phyloP scores from a whole-genome alignment of 1,284 basidiomycete species.

The Sutorius eximius region DNA sequence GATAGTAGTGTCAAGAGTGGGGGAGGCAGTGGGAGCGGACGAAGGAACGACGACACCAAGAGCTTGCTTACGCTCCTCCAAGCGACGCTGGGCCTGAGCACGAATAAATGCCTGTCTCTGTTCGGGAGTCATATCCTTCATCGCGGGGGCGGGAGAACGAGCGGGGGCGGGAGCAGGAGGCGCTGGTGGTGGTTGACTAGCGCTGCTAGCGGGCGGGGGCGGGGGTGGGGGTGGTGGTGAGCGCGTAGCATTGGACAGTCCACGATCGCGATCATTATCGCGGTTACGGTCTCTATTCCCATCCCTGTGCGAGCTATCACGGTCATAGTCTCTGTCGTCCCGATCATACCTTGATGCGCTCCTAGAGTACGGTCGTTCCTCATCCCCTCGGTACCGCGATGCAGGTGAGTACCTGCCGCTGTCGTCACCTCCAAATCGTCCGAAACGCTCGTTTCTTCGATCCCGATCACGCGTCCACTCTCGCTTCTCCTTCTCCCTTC shows the following conservation, averaged over 20 bases:
- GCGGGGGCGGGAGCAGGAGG: slow-evolving; percentile 52
- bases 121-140: slow-evolving; percentile 81
- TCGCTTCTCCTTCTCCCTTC: slow-evolving; percentile 74
- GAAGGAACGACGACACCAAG: slow-evolving; percentile 70
- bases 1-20: slow-evolving; percentile 71
- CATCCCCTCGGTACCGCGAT: slow-evolving; percentile 41
- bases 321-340: slow-evolving; percentile 37
- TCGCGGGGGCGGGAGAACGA: slow-evolving; percentile 50
- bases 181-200: slow-evolving; percentile 39
- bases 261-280: slow-evolving; percentile 34
- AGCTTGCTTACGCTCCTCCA: slow-evolving; percentile 86
- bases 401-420: slow-evolving; percentile 42
- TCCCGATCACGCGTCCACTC: slow-evolving; percentile 84
- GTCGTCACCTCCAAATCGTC: slow-evolving; percentile 59
- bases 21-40: slow-evolving; percentile 39
- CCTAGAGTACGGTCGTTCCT: slow-evolving; percentile 41
- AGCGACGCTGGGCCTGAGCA: slow-evolving; percentile 80
- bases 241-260: slow-evolving; percentile 37
- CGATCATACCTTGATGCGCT: slow-evolving; percentile 39
- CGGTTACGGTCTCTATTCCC: slow-evolving; percentile 29
- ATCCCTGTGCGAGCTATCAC: slow-evolving; percentile 31
- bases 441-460: slow-evolving; percentile 79
- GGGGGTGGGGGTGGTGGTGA: slow-evolving; percentile 54
- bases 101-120: slow-evolving; percentile 82
- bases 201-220: slow-evolving; percentile 40